phyloP scores from a whole-genome alignment of 768 basidiomycete genomes.

The Naematelia encephala region DNA sequence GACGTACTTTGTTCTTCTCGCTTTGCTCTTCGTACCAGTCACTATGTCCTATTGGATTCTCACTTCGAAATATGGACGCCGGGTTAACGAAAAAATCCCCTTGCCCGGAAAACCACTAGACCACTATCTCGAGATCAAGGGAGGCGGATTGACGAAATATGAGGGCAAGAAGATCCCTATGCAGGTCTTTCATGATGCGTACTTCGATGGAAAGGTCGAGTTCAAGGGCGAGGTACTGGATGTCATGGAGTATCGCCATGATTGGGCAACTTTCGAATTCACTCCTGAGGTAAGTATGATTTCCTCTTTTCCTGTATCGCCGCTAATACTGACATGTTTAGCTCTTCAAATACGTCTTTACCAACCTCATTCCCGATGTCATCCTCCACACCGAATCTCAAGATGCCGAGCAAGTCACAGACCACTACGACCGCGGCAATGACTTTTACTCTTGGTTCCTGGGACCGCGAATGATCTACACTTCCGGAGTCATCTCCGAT shows the following conservation, averaged over 20 bases:
- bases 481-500: slow-evolving; percentile 79
- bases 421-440: slow-evolving; percentile 93
- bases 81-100: slow-evolving; percentile 74
- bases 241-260: slow-evolving; percentile 87
- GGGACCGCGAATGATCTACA: slow-evolving; percentile 69
- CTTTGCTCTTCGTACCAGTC: slow-evolving; percentile 71
- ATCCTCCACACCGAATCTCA: slow-evolving; percentile 84
- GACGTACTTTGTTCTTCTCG: slow-evolving; percentile 75
- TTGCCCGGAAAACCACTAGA: slow-evolving; percentile 82
- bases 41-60: slow-evolving; percentile 85
- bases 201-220: slow-evolving; percentile 92
- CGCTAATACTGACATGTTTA: slow-evolving; percentile 14
- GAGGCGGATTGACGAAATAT: slow-evolving; percentile 77
- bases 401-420: slow-evolving; percentile 93
- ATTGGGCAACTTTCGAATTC: slow-evolving; percentile 90
- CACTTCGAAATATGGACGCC: slow-evolving; percentile 73
- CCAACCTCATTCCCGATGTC: slow-evolving; percentile 84
- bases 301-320: neutral
- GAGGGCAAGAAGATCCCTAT: slow-evolving; percentile 90
- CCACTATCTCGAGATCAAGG: slow-evolving; percentile 86
- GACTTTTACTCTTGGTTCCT: slow-evolving; percentile 86
- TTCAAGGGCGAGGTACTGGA: slow-evolving; percentile 98
- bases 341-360: slow-evolving; percentile 90
- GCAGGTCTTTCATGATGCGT: slow-evolving; percentile 96
- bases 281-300: slow-evolving; percentile 60